Evolutionary conservation across 2,329 filamentous ascomycete species (phyloP).

Genomic region (Claviceps citrina): DNA sequence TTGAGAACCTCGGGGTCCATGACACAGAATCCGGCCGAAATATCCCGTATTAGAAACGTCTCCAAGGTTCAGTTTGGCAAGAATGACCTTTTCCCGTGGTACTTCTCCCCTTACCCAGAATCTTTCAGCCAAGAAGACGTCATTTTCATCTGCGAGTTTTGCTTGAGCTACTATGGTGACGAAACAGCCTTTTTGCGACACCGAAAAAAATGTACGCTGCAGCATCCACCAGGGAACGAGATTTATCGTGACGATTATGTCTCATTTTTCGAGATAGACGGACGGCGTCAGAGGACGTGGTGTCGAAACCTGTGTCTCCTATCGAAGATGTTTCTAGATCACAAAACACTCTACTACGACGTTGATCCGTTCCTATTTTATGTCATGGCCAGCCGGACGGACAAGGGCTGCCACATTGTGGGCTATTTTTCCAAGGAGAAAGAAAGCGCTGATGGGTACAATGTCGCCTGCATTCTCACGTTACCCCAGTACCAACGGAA

Average conservation of each 20-base stretch:
- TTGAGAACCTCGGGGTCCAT: constrained; percentile 87
- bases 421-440: constrained; percentile 99
- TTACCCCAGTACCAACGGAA: constrained; percentile 92
- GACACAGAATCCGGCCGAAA: constrained; percentile 96
- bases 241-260: constrained; percentile 92
- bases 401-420: constrained; percentile 86
- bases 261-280: constrained; percentile 95
- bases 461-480: constrained; percentile 93
- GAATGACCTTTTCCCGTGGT: constrained; percentile 91
- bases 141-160: constrained; percentile 96
- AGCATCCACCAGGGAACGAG: constrained; percentile 92
- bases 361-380: constrained; percentile 99
- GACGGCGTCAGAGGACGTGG: constrained; percentile 83
- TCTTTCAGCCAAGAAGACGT: constrained; percentile 76
- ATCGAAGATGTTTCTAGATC: constrained; percentile 91
- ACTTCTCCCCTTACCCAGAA: constrained; percentile 93
- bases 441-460: constrained; percentile 91
- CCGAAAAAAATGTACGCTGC: constrained; percentile 73
- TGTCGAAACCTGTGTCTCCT: constrained; percentile 90
- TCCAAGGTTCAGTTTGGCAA: constrained; percentile 88
- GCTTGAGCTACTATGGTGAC: constrained; percentile 77
- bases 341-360: constrained; percentile 97
- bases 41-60: constrained; percentile 88
- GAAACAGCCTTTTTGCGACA: constrained; percentile 72
- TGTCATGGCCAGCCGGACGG: constrained; percentile 82